A percentile compares a stretch with the other conserved stretches of the same genome.
Conservation (phyloP, 139 green algal genomes). For the Chlamydomonas sphaeroides region DNA sequence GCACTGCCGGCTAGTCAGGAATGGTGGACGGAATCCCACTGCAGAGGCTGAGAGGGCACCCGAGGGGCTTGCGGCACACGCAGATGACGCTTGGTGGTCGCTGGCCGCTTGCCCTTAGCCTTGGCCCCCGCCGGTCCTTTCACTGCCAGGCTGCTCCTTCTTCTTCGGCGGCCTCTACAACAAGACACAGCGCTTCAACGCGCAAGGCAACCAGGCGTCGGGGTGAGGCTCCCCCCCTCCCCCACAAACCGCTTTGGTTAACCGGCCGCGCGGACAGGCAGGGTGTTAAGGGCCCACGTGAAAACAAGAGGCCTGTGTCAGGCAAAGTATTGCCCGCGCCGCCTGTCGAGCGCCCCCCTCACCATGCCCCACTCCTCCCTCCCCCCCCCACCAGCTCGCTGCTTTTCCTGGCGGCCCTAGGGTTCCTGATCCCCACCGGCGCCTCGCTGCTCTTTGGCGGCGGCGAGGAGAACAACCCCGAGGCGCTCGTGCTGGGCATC, state of each 20-base stretch:
- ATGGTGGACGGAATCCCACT: too few relatives aligned
- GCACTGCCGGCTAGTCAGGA: too few relatives aligned
- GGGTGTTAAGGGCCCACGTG: too few relatives aligned
- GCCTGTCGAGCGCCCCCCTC: background rate
- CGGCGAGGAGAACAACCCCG: background rate
- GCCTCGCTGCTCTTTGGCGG: conserved; percentile 11
- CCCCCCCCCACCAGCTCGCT: conserved; percentile 55
- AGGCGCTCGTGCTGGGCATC: conserved; percentile 30
- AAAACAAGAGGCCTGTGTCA: too few relatives aligned
- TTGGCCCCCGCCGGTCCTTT: too few relatives aligned
- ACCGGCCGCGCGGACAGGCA: too few relatives aligned
- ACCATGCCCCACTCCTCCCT: background rate
- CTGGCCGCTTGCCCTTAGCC: too few relatives aligned
- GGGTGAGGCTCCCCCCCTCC: too few relatives aligned
- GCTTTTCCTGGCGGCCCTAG: conserved; percentile 85
- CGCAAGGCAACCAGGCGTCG: conserved; percentile 71
- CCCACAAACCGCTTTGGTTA: too few relatives aligned
- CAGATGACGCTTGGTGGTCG: too few relatives aligned
- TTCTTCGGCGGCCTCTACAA: conserved; percentile 80
- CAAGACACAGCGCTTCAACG: conserved; percentile 83
- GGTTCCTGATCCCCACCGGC: conserved; percentile 79
- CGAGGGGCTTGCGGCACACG: too few relatives aligned
- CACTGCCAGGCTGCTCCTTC: conserved; percentile 89
- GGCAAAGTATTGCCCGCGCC: background rate
- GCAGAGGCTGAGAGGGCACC: too few relatives aligned